These are phyloP conservation scores for Alternaria arbusti DNA, from an alignment of 2,329 filamentous ascomycete genomes.

Conservation along the genomic window DNA sequence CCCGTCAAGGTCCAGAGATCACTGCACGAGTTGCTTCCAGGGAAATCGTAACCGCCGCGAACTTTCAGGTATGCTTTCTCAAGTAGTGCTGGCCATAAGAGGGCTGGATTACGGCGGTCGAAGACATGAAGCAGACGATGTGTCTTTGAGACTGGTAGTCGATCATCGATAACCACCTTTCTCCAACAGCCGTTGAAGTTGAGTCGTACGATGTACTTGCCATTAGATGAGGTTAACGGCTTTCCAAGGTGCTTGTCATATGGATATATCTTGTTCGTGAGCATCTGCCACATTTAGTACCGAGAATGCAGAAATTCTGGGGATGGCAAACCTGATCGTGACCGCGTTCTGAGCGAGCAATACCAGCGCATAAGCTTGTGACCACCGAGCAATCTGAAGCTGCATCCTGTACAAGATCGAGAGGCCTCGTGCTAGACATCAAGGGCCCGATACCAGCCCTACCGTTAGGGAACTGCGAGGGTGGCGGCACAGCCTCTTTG, in stretches of 20 bases:
- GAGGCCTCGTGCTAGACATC: constrained; percentile 65
- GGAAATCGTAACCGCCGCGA: constrained; percentile 94
- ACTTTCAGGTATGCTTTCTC: constrained; percentile 98
- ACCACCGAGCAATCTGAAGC: constrained; percentile 98
- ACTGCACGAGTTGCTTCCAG: constrained; percentile 94
- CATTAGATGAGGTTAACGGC: constrained; percentile 74
- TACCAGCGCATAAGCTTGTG: constrained; percentile 86
- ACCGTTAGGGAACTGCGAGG: constrained; percentile 45
- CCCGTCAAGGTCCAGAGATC: constrained; percentile 92
- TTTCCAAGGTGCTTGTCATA: constrained; percentile 63
- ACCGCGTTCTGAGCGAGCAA: constrained; percentile 72
- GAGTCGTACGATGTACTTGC: constrained; percentile 90
- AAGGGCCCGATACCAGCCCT: constrained; percentile 50
- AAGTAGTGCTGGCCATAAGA: constrained; percentile 89
- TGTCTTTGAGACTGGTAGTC: constrained; percentile 78
- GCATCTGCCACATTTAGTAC: constrained; percentile 59
- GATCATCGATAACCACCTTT: constrained; percentile 86
- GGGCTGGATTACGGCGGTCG: constrained; percentile 78
- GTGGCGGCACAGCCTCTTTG: constrained; percentile 65
- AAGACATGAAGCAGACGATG: constrained; percentile 83
- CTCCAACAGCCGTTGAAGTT: constrained; percentile 96
- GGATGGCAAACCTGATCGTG: constrained; percentile 65
- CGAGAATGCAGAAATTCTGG: background rate
- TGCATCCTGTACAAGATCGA: constrained; percentile 92
- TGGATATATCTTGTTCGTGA: constrained; percentile 77